Evolutionary conservation across 257 asterid genomes (phyloP), one percentile per base, ranked within the genome.

Genomic region (Solanum virginianum): DNA sequence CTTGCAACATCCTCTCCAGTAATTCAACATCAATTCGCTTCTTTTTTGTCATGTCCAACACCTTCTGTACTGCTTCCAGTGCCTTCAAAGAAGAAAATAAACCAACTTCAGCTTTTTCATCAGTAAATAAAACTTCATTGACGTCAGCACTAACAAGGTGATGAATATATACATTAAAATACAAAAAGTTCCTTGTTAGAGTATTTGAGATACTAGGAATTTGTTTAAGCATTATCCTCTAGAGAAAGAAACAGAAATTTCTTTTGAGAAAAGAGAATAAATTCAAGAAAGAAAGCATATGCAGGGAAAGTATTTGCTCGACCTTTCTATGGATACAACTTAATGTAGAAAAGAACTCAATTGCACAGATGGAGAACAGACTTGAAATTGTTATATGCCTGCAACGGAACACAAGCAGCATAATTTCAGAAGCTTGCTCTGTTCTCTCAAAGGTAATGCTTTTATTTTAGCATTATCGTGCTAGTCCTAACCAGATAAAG

Each of bases 11-110:
- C 85, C 93, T 91, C 86, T 92, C 95, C 15, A 95, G 86, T 70
- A 95, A 89, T 84, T 75, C 93, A 20, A 81, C 47, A 87, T 95
- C 95, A 17, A 89, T 51, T 87, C 94, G 90, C 90, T 93, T 96
- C 89, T 84, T 91, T 41, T 90, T 90, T 10, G 93, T 85, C 90
- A 91, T 87, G 82, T 94, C 95, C 70, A 96, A 83, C 82, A 96
- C 98, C 85, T 85, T 94, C 32, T 88, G 91, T 66, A 91, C 89
- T 51, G 98, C 98, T 87, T 95, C 98, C 91, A 95, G 79, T 14
- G 97, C 95, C 92, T 90, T 81, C 82, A 87, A 49, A 8, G 22
- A 54, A 39, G 57, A 32, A 79, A 79, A 47, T 79, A 51, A 36
- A 77, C 57, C 45, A 77, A 59, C 43, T 77, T 53, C 47, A 77